A percentile compares a stretch with the other conserved stretches of the same genome.
phyloP scores from a whole-genome alignment of 139 green algal species.

The Tetraselmis chui region DNA sequence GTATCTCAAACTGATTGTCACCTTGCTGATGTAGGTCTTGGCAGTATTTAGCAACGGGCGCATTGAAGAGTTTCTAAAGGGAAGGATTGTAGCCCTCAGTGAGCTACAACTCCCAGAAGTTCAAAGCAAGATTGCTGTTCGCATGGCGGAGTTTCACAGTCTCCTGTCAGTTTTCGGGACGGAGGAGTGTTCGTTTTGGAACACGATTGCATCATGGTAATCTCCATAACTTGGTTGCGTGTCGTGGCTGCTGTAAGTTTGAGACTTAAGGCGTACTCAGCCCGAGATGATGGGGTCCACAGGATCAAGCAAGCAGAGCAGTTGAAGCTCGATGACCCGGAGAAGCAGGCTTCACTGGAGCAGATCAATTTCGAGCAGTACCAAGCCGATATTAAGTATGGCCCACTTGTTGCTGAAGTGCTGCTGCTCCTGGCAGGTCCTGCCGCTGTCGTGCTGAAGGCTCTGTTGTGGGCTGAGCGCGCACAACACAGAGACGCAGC shows the following conservation, averaged over 20 bases:
- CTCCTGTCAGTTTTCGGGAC: not conserved
- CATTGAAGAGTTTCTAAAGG: conserved; percentile 67
- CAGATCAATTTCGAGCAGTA: conserved; percentile 4
- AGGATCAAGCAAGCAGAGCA: conserved; percentile 20
- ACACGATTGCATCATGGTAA: not conserved
- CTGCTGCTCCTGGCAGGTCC: no score
- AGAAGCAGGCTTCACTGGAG: conserved; percentile 39
- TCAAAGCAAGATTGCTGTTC: not conserved
- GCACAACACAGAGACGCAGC: no score
- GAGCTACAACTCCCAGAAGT: conserved; percentile 2
- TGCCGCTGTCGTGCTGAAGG: no score
- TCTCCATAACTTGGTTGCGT: not conserved
- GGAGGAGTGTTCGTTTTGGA: not conserved
- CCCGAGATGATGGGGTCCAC: not conserved
- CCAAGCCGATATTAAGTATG: not conserved
- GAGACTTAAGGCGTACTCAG: not conserved
- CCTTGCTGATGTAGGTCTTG: conserved; percentile 48
- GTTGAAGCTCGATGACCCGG: conserved; percentile 47
- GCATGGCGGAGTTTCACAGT: not conserved
- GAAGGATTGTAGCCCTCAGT: not conserved
- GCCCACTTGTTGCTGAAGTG: no score
- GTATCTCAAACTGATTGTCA: not conserved
- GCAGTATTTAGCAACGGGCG: conserved; percentile 73
- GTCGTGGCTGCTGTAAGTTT: not conserved
- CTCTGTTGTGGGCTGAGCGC: no score